Conservation (phyloP, 257 asterid genomes). For the Solanum corneliomulleri region DNA sequence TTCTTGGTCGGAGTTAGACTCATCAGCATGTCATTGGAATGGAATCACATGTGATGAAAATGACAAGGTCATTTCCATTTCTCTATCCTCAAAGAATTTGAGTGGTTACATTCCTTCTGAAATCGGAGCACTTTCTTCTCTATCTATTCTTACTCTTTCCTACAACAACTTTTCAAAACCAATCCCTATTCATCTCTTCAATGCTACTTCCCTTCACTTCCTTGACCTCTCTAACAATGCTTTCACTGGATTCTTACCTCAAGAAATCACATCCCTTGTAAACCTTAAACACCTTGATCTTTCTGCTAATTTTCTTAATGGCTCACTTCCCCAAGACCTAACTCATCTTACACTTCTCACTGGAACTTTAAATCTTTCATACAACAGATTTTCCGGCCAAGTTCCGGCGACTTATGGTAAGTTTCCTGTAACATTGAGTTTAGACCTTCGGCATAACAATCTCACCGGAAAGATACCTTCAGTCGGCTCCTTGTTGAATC, state of each 20-base stretch:
- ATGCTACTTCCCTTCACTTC: conserved; percentile 22
- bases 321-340: conserved; percentile 52
- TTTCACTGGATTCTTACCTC: conserved; percentile 69
- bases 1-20: conserved; percentile 62
- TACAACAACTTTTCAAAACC: conserved; percentile 28
- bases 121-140: conserved; percentile 64
- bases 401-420: conserved; percentile 63
- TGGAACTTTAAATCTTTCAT: conserved; percentile 78
- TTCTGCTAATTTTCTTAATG: conserved; percentile 62
- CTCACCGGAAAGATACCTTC: conserved; percentile 79
- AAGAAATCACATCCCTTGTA: conserved; percentile 39
- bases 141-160: conserved; percentile 23
- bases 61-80: conserved; percentile 44
- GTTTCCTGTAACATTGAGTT: conserved; percentile 70
- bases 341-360: conserved; percentile 38
- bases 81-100: conserved; percentile 51
- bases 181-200: conserved; percentile 31
- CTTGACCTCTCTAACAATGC: conserved; percentile 68
- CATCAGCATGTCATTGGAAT: conserved; percentile 73
- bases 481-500: conserved; percentile 73
- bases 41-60: conserved; percentile 66
- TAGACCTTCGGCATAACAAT: conserved; percentile 64
- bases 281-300: conserved; percentile 59
- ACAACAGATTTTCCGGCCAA: conserved; percentile 62
- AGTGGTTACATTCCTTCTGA: conserved; percentile 88